Percentiles rank a stretch among this genome's conserved stretches.
Evolutionary conservation across 2,329 filamentous ascomycete genomes (phyloP).

Genomic region (Dactylellina parvicollis): DNA sequence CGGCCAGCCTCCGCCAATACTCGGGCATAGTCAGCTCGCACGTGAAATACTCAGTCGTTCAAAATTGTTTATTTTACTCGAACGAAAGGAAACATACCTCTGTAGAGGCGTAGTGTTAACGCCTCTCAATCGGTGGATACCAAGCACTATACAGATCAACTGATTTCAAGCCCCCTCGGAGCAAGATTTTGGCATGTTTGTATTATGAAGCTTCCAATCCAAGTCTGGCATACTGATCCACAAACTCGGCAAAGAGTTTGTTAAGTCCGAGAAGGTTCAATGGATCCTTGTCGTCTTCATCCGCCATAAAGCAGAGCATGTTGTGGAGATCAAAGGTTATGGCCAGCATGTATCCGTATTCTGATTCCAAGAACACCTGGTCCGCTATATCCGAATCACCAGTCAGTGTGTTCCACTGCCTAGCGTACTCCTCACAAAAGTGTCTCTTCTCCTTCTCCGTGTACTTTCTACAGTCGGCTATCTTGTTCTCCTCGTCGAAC

Average conservation of each 20-base stretch:
- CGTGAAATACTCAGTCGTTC: too few species aligned
- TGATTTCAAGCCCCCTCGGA: too few species aligned
- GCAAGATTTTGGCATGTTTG: too few species aligned
- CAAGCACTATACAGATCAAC: too few species aligned
- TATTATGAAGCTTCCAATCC: too few species aligned
- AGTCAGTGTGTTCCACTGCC: slow-evolving; percentile 56
- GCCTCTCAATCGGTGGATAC: too few species aligned
- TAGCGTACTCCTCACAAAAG: slow-evolving; percentile 56
- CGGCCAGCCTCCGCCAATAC: too few species aligned
- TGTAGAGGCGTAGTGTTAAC: too few species aligned
- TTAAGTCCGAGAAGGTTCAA: slow-evolving; percentile 54
- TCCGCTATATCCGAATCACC: slow-evolving; percentile 56
- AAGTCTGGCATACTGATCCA: slow-evolving; percentile 54
- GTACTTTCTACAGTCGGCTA: slow-evolving; percentile 55
- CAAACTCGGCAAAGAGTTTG: slow-evolving; percentile 56
- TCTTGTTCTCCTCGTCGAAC: slow-evolving; percentile 56
- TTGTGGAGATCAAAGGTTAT: slow-evolving; percentile 57
- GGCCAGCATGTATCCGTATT: slow-evolving; percentile 56
- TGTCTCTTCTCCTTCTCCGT: slow-evolving; percentile 56
- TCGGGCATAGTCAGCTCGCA: too few species aligned
- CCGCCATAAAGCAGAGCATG: slow-evolving; percentile 57
- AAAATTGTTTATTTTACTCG: too few species aligned
- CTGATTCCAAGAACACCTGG: slow-evolving; percentile 55
- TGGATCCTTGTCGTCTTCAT: slow-evolving; percentile 54
- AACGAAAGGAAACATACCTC: too few species aligned